phyloP scores from a whole-genome alignment of 164 flowering plant species.

The Vitis cinerea region DNA sequence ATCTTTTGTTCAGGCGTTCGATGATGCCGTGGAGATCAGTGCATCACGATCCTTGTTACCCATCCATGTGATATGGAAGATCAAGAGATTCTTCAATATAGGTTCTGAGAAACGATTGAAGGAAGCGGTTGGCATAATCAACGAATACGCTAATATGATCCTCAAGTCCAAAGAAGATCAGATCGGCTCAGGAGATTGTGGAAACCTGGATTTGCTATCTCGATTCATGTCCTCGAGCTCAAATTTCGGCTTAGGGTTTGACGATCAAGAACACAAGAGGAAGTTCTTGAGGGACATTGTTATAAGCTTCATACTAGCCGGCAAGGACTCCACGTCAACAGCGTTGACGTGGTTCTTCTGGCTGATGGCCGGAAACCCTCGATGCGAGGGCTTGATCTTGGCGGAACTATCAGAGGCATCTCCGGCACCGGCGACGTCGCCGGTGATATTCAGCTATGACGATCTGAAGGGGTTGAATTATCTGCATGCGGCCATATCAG shows the following conservation, averaged over 20 bases:
- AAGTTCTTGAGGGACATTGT: slow-evolving; percentile 44
- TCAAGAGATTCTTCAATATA: slow-evolving; percentile 29
- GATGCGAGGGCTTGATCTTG: slow-evolving; percentile 20
- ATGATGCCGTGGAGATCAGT: slow-evolving; percentile 28
- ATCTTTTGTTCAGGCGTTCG: slow-evolving; percentile 35
- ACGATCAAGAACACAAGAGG: slow-evolving; percentile 16
- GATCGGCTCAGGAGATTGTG: background rate
- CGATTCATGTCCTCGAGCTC: slow-evolving; percentile 29
- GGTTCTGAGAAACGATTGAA: slow-evolving; percentile 39
- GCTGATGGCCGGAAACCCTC: slow-evolving; percentile 37
- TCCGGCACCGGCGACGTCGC: background rate
- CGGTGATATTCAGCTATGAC: slow-evolving; percentile 30
- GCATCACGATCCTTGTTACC: slow-evolving; percentile 26
- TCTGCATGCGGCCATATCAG: slow-evolving; percentile 46
- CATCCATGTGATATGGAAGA: slow-evolving; percentile 36
- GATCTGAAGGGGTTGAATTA: slow-evolving; percentile 39
- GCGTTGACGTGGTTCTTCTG: slow-evolving; percentile 59
- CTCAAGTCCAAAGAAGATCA: slow-evolving; percentile 23
- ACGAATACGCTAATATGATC: slow-evolving; percentile 26
- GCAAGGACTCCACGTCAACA: slow-evolving; percentile 45
- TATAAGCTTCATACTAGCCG: slow-evolving; percentile 50
- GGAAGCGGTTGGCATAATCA: slow-evolving; percentile 17
- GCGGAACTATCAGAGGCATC: slow-evolving; percentile 16
- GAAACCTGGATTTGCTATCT: slow-evolving; percentile 31
- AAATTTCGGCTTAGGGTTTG: slow-evolving; percentile 6